phyloP scores from a whole-genome alignment of 352 stramenopile genomes.

The Pythium aristosporum region DNA sequence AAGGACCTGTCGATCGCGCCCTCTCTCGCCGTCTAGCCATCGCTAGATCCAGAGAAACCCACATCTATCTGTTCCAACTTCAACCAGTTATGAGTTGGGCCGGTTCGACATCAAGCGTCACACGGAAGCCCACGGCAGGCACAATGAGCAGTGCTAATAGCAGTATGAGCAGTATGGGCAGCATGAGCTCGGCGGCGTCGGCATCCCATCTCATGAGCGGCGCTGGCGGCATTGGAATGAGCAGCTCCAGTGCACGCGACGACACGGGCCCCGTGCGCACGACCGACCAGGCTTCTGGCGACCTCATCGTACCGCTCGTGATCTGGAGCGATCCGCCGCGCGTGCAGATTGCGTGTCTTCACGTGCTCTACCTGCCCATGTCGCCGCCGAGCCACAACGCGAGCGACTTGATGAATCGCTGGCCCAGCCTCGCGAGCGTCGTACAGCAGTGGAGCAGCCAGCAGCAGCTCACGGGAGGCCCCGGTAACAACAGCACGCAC shows the following conservation, averaged over 20 bases:
- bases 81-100: slow-evolving; percentile 15
- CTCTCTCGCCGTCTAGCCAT: not conserved
- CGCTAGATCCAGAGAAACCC: slow-evolving; percentile 1
- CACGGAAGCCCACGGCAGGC: slow-evolving; percentile 3
- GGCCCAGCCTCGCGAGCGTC: slow-evolving; percentile 34
- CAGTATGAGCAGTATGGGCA: slow-evolving; percentile 3
- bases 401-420: slow-evolving; percentile 34
- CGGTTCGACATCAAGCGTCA: slow-evolving; percentile 2
- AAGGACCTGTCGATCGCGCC: not conserved
- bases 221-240: not conserved
- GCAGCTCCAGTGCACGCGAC: not conserved
- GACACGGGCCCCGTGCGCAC: slow-evolving; percentile 12
- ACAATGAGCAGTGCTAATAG: not conserved
- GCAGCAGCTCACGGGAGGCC: slow-evolving; percentile 10
- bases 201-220: slow-evolving; percentile 6
- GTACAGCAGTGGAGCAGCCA: slow-evolving; percentile 32
- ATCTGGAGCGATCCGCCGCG: slow-evolving; percentile 61
- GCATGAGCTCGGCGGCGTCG: slow-evolving; percentile 9
- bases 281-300: slow-evolving; percentile 30
- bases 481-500: slow-evolving; percentile 18
- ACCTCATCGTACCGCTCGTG: slow-evolving; percentile 68
- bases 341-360: slow-evolving; percentile 52
- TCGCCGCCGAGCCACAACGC: slow-evolving; percentile 72
- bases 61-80: slow-evolving; percentile 3
- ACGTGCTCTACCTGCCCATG: slow-evolving; percentile 63